Base-by-base conservation (phyloP, 2,329 filamentous ascomycete genomes). In the Chrysoporthe cubensis region DNA sequence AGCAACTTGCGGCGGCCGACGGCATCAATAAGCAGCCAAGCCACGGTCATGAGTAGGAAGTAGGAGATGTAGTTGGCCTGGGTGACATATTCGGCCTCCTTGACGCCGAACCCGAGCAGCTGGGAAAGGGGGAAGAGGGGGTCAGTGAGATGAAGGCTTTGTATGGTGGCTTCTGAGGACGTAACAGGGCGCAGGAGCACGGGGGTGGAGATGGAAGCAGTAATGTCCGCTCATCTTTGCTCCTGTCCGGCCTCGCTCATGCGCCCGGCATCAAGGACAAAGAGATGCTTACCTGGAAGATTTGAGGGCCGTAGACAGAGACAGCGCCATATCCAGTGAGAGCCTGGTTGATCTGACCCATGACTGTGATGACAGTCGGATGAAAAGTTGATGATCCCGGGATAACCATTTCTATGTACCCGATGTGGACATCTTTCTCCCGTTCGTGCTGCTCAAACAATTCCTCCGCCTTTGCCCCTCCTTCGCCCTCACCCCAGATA, bases 271-370 rank as follows among this genome's bases (percentile, higher is more conserved):
- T 26, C 26, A n/a, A 40, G 16, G 26, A 37, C 16, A 1, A 5
- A 48, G 18, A 18, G 2, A 4, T 21, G 26, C 68, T 58, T 43
- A 67, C 68, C 52, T 69, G 82, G 74, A 89, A 89, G 64, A 89
- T 89, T 71, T 89, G 87, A 2, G 87, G 86, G 0, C 87, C 87
- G 67, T 89, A 89, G 2, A 89, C 87, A 21, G 83, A 86, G 2
- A 90, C 85, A 0, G 87, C 87, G 2, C 85, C 85, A 65, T 87
- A 88, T 9, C 84, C 84, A 0, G 84, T 87, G 62, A 87, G 75
- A 1, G 84, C 85, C 74, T 89, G 87, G 71, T 88, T 88, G 71
- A 89, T 75, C 74, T 90, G 87, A 0, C 86, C 86, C 86, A 89
- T 89, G 60, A 89, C 79, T 0, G 86, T 87, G 34, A 90, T 78